Evolutionary conservation across 2,329 filamentous ascomycete species (phyloP).

Genomic region (Remersonia thermophila): DNA sequence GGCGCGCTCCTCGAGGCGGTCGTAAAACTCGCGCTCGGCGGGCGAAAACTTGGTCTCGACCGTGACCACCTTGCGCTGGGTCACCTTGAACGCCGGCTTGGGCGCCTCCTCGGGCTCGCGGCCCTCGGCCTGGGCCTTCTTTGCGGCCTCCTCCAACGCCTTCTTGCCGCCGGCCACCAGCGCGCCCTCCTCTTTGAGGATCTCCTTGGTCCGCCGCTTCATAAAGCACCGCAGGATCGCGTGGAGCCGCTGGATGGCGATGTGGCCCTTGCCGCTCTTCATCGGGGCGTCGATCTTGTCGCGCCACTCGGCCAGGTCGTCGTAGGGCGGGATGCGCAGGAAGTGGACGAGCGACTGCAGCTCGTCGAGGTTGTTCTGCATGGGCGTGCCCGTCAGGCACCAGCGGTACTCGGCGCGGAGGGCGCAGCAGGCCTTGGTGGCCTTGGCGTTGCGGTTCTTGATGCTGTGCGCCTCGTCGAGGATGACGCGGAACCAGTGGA

Average conservation of each 20-base stretch:
- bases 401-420: conserved; percentile 79
- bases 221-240: conserved; percentile 84
- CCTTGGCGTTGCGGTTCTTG: conserved; percentile 95
- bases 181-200: conserved; percentile 79
- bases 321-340: conserved; percentile 80
- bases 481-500: conserved; percentile 92
- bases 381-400: conserved; percentile 91
- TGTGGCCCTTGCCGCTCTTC: conserved; percentile 77
- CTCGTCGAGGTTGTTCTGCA: conserved; percentile 98
- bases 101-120: conserved; percentile 27
- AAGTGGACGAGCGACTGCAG: conserved; percentile 89
- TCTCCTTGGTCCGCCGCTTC: conserved; percentile 96
- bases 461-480: conserved; percentile 96
- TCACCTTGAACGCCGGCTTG: conserved; percentile 72
- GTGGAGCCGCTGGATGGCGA: conserved; percentile 79
- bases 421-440: conserved; percentile 82
- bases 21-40: conserved; percentile 75
- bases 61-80: conserved; percentile 76
- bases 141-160: conserved; percentile 26
- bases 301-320: conserved; percentile 77
- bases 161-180: conserved; percentile 63
- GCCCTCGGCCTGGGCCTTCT: conserved; percentile 35
- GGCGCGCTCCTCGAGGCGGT: conserved; percentile 69
- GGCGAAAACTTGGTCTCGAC: conserved; percentile 66
- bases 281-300: conserved; percentile 81